Evolutionary conservation across 495 filamentous ascomycete species (phyloP), one percentile per base, ranked within the genome.

Genomic region (Rostrohypoxylon terebratum): DNA sequence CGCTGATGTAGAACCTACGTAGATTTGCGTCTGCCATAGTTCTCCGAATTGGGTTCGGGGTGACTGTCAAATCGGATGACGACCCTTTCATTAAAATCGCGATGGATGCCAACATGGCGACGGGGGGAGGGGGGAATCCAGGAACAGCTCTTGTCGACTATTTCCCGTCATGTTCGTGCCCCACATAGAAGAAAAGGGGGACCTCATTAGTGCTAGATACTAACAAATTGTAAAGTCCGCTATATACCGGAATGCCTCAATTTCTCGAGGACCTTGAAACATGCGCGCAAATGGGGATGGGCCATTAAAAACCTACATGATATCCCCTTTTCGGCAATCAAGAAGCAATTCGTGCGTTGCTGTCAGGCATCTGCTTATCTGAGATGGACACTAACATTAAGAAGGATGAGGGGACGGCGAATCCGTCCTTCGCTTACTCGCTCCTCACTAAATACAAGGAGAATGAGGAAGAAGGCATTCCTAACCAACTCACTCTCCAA

Each of bases 71-170:
- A 40, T 75, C 73, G 20, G 74, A 84, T 40, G 73, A 82, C 36
- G 81, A 84, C 58, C 79, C 81, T 0, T 84, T 81, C 40, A 79
- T 85, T 13, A 74, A 84, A 44, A 83, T 86, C 44, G 80, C 83
- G 0, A 72, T 75, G 28, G 83, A 84, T 33, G 83, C 82, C 5
- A 76, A 78, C 34, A 73, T 80, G 63, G 83, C 83, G 0, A 80
- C 78, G 0, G 80, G 78, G 0, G 77, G 84, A 34, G 82, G 83
- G 23, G 83, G 84, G 1, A 77, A 80, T 0, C 82, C 83, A 0
- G 84, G 71, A 5, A 77, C 73, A 7, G 82, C 78, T 4, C 67
- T 85, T 7, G 81, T 85, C 23, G 84, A 87, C 63, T 80, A 79
- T 70, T 80, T 85, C 44, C 83, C 72, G 9, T 14, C 23, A 48